These are phyloP conservation scores for Pseudocercospora cruenta DNA, from an alignment of 2,329 filamentous ascomycete genomes.

Conservation along the genomic window DNA sequence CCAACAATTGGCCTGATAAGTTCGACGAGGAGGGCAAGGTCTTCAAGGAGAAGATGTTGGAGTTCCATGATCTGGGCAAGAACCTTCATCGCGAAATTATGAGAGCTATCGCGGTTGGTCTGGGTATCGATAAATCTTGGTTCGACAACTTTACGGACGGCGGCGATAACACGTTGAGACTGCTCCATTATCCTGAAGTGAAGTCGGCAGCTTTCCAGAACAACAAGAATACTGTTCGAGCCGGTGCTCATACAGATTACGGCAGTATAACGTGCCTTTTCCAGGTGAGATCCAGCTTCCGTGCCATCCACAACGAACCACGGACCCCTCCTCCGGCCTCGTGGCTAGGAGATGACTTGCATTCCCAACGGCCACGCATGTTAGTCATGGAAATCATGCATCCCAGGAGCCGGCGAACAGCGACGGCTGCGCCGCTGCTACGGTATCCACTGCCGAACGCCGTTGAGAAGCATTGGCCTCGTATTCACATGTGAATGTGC, in stretches of 20 bases:
- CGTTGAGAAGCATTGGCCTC: conserved; percentile 4
- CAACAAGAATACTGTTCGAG: conserved; percentile 60
- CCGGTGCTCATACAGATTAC: conserved; percentile 76
- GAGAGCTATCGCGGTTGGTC: conserved; percentile 65
- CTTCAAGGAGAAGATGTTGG: conserved; percentile 73
- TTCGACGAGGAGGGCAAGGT: conserved; percentile 62
- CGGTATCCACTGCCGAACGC: conserved; percentile 1
- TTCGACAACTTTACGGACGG: conserved; percentile 76
- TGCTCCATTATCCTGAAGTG: conserved; percentile 57
- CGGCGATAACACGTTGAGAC: conserved; percentile 66
- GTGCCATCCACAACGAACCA: not conserved
- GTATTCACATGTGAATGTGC: not conserved
- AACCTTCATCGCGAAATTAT: conserved; percentile 72
- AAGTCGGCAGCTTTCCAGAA: conserved; percentile 60
- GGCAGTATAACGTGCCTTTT: conserved; percentile 57
- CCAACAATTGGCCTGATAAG: conserved; percentile 77
- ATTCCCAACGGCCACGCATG: not conserved
- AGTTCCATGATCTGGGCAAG: conserved; percentile 77
- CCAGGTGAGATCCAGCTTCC: conserved; percentile 27
- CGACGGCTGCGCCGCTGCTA: not conserved
- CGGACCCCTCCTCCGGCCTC: not conserved
- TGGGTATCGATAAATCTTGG: conserved; percentile 69
- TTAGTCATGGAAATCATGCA: not conserved
- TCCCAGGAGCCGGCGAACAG: not conserved
- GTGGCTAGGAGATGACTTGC: not conserved